Evolutionary conservation across 306 rosid species (phyloP), one percentile per base, ranked within the genome.

Genomic region (Quercus glauca): DNA sequence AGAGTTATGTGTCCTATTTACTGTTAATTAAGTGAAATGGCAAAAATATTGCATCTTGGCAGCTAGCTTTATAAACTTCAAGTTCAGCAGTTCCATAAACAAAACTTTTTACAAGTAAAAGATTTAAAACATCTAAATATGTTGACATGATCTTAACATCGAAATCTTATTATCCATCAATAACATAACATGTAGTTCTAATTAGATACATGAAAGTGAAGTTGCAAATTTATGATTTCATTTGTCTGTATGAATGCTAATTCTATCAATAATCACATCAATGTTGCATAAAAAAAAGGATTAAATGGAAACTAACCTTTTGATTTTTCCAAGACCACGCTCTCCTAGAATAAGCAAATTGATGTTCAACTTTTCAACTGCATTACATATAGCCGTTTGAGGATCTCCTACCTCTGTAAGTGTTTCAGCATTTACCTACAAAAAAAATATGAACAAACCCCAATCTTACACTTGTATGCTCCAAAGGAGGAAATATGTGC

Each of bases 361-460:
- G 71, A 86, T 83, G 68, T 79, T 71, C 69, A 73, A 58, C 73
- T 82, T 89, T 70, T 80, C 49, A 74, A 89, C 89, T 43, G 89
- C 87, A 56, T 75, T 73, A 41, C 88, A 83, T 73, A 85, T 84
- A 51, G 80, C 84, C 43, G 78, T 59, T 78, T 70, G 51, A 52
- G 92, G 86, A 74, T 84, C 87, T 55, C 92, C 92, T 23, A 56
- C 81, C 73, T 89, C 89, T 19, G 82, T 80, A 9, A 76, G 35
- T 25, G 79, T 64, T 80, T 72, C 84, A 1, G 86, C 89, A 29
- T 67, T 70, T 77, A 86, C 89, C 90, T 84, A 56, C 13, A 11
- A 25, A 53, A 14, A 41, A 55, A 19, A 49, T 6, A 3, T 43
- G 31, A 23, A 2, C 10, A 80, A n/a, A 21, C 67, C 67, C 29